Evolutionary conservation across 257 asterid genomes (phyloP).

Genomic region (Salvia miltiorrhiza): DNA sequence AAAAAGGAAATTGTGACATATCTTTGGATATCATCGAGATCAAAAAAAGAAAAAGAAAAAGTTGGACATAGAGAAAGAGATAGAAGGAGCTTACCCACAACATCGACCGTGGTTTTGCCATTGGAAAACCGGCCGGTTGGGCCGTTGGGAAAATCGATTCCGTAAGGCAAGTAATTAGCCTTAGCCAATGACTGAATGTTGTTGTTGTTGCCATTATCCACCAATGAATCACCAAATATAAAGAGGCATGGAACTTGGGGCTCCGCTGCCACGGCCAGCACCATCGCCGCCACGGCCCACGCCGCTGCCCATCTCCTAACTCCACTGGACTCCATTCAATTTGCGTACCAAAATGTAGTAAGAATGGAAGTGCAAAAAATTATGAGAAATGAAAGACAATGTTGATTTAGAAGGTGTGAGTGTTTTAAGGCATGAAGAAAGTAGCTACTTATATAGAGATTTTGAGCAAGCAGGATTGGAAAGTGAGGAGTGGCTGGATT

Average conservation of each 20-base stretch:
- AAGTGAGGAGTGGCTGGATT: neutral
- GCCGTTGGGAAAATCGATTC: conserved; percentile 51
- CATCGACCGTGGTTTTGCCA: neutral
- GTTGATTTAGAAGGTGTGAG: neutral
- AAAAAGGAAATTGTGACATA: no score
- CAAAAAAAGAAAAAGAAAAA: no score
- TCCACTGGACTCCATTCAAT: conserved; percentile 33
- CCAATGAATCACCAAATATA: conserved; percentile 62
- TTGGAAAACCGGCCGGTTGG: conserved; percentile 54
- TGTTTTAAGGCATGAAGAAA: neutral
- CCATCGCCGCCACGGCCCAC: neutral
- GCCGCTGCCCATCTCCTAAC: conserved; percentile 25
- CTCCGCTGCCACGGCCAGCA: conserved; percentile 23
- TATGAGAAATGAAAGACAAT: no score
- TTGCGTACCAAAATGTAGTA: neutral
- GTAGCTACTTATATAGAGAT: conserved; percentile 4
- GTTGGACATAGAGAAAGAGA: neutral
- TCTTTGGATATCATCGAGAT: no score
- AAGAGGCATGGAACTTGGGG: conserved; percentile 51
- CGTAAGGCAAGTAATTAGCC: conserved; percentile 65
- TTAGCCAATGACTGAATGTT: conserved; percentile 40
- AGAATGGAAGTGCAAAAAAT: neutral
- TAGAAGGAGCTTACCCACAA: neutral
- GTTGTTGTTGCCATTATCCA: conserved; percentile 70
- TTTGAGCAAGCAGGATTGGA: neutral